These are phyloP conservation scores for Candida anglica DNA, from an alignment of 805 yeast species.

Conservation along the genomic window DNA sequence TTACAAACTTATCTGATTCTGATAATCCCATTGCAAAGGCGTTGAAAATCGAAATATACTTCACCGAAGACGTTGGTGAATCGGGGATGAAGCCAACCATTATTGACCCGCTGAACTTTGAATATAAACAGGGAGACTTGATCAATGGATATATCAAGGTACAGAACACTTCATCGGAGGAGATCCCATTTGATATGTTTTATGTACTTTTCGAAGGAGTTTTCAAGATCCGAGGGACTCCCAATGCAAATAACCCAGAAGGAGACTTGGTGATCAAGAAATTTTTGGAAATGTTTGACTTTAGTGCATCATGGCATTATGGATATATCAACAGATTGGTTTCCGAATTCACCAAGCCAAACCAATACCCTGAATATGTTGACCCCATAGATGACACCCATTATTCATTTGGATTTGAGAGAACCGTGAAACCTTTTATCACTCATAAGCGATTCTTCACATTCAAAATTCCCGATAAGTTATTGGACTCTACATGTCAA, in stretches of 20 bases:
- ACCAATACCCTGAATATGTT: slow-evolving; percentile 9
- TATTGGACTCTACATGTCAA: slow-evolving; percentile 36
- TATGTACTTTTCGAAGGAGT: slow-evolving; percentile 54
- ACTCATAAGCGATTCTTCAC: slow-evolving; percentile 37
- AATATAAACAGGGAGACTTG: slow-evolving; percentile 65
- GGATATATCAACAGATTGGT: slow-evolving; percentile 28
- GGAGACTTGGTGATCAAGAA: slow-evolving; percentile 24
- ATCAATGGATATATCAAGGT: slow-evolving; percentile 53
- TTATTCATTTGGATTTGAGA: slow-evolving; percentile 12
- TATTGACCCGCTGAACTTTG: slow-evolving; percentile 32
- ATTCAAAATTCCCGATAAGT: slow-evolving; percentile 32
- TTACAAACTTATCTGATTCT: slow-evolving; percentile 27
- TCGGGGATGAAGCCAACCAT: slow-evolving; percentile 20
- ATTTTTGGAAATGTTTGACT: slow-evolving; percentile 47
- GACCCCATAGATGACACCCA: slow-evolving; percentile 26
- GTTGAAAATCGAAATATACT: slow-evolving; percentile 22
- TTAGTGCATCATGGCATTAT: slow-evolving; percentile 48
- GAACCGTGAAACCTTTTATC: slow-evolving; percentile 6
- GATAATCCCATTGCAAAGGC: slow-evolving; percentile 22
- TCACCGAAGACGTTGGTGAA: slow-evolving; percentile 32
- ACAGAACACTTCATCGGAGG: slow-evolving; percentile 35
- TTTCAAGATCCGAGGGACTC: too few relatives aligned
- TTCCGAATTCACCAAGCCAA: slow-evolving; percentile 15
- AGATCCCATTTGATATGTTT: slow-evolving; percentile 60
- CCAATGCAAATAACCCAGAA: too few relatives aligned